Base-by-base conservation (phyloP, 805 yeast genomes). In the Yamadazyma olivae region DNA sequence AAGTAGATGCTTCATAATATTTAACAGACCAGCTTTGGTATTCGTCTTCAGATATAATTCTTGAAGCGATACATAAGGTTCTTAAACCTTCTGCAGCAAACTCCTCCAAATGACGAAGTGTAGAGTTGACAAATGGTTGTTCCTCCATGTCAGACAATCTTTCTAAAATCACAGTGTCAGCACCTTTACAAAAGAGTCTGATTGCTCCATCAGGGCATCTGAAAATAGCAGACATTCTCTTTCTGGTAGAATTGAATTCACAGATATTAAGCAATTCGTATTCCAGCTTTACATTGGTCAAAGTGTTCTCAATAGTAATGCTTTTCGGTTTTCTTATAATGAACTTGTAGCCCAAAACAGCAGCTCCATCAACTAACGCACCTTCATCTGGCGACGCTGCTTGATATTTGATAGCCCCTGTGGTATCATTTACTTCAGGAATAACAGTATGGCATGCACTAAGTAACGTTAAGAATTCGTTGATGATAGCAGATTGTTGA, bases 341-440 rank as follows among this genome's bases (percentile, higher is more conserved):
- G 56, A 93, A 95, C 44, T 74, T 79, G 56, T 83, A 93, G 0
- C 97, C 98, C 31, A 91, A 65, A 51, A 70, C 71, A 0, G 97
- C 93, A 13, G 96, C 98, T 40, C 99, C 99, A 50, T 90, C 89
- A 2, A 93, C 99, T 43, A 93, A 70, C 0, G 99, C 99, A 34
- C 99, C 99, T 67, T 95, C 99, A 65, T 93, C 99, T 0, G 99
- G 99, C 0, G 98, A 90, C 0, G 99, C 96, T 1, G 99, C 99
- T 62, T 93, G 99, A 57, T 95, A 93, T 57, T 87, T 90, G 44
- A 93, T 81, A 2, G 71, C 48, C 0, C 84, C 86, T 3, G 58
- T 54, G 38, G 66, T 67, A 1, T 71, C 79, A 41, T 71, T 73
- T 14, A 75, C 67, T 57, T 93, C 99, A 0, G 99, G 99, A 43